Evolutionary conservation across 129 eudicot genomes (phyloP), one percentile per base, ranked within the genome.

Genomic region (Flaveria trinervia): DNA sequence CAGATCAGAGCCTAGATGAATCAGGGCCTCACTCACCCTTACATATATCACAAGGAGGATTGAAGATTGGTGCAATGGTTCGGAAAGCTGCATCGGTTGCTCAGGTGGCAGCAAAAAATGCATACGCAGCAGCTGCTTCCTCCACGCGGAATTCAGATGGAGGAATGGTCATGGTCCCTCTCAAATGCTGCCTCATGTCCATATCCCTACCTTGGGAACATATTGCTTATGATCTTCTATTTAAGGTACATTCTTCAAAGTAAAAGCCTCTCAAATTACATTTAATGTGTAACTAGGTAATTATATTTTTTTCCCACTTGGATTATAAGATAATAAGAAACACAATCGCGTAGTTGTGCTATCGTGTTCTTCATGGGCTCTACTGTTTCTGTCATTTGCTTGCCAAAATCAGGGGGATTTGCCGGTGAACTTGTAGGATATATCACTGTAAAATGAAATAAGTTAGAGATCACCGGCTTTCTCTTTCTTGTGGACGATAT

Each of bases 161-260:
- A 14, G 96, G 68, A 18, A 28, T 28, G 94, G 85, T 91, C 20
- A 36, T 36, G 41, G 7, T 36, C 41, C 97, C 97, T 49, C 97
- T 95, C 46, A 95, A 89, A 74, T 95, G 99, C 81, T 86, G 97
- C 83, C 89, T 95, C 76, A 95, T 95, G 96, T 95, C 99, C 66
- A 74, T 95, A 54, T 91, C 99, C 36, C 74, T 95, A 73, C 99
- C 97, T 33, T 95, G 99, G 99, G 99, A 95, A 65, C 85, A 86
- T 82, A 95, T 95, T 44, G 96, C 96, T 64, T 76, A 85, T 71
- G 97, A 95, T 87, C 99, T 95, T 77, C 84, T 95, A 78, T 95
- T 95, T 17, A 95, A 95, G 96, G 97, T 89, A 71, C 7, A 36
- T 30, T 30, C 5, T 30, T 30, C 36, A 30, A 30, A 36, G 41